These are phyloP conservation scores for Geotrichum histeridarum DNA, from an alignment of 1,139 yeast species.

Conservation along the genomic window DNA sequence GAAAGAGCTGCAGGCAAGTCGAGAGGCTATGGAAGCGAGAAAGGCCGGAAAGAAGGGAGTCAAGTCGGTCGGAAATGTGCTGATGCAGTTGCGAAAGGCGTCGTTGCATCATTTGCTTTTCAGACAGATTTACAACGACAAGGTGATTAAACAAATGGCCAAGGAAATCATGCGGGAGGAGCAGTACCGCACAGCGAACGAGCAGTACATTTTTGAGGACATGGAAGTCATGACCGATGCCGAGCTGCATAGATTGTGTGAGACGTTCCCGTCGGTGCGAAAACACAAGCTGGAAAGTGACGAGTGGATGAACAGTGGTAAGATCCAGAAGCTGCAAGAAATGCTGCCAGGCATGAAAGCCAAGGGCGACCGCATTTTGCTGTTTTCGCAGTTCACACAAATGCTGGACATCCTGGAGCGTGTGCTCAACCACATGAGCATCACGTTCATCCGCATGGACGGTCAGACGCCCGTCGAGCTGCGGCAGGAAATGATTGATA, in stretches of 20 bases:
- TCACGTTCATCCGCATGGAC: slow-evolving; percentile 79
- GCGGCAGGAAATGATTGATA: slow-evolving; percentile 87
- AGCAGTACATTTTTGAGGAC: slow-evolving; percentile 74
- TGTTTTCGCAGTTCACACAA: slow-evolving; percentile 91
- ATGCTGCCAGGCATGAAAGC: slow-evolving; percentile 57
- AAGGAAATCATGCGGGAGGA: slow-evolving; percentile 74
- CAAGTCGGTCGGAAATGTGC: slow-evolving; percentile 54
- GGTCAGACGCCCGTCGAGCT: slow-evolving; percentile 93
- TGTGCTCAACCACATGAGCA: slow-evolving; percentile 58
- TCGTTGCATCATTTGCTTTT: slow-evolving; percentile 95
- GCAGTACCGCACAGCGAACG: slow-evolving; percentile 69
- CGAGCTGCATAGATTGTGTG: slow-evolving; percentile 73
- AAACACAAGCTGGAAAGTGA: slow-evolving; percentile 49
- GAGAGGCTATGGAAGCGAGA: slow-evolving; percentile 46
- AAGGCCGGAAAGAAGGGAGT: slow-evolving; percentile 36
- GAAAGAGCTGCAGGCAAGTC: slow-evolving; percentile 49
- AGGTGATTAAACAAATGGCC: slow-evolving; percentile 59
- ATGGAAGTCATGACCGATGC: slow-evolving; percentile 95
- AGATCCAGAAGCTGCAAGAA: slow-evolving; percentile 53
- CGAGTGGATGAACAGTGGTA: slow-evolving; percentile 72
- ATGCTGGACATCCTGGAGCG: slow-evolving; percentile 80
- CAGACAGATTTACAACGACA: slow-evolving; percentile 59
- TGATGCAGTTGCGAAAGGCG: slow-evolving; percentile 93
- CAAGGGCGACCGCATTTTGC: slow-evolving; percentile 67
- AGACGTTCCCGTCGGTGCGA: slow-evolving; percentile 63